These are phyloP conservation scores for Neocucurbitaria cava DNA, from an alignment of 2,329 filamentous ascomycete genomes.

Conservation along the genomic window DNA sequence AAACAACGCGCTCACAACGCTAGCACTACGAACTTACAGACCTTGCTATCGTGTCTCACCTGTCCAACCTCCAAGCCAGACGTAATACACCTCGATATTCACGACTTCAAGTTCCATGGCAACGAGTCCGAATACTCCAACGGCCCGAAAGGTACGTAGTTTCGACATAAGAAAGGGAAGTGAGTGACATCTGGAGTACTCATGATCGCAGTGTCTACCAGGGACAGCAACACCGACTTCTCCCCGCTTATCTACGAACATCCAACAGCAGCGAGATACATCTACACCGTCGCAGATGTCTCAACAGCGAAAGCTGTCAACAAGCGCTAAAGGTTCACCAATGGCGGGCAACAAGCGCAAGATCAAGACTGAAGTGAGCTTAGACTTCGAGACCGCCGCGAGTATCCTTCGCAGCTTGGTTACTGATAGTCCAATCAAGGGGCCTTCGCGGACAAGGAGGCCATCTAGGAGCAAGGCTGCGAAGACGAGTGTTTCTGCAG, in stretches of 20 bases:
- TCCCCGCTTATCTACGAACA: background rate
- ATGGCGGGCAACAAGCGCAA: constrained; percentile 11
- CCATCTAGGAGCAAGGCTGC: background rate
- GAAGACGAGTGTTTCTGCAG: background rate
- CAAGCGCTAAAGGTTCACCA: background rate
- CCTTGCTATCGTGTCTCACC: background rate
- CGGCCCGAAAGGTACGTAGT: constrained; percentile 13
- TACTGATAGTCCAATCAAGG: background rate
- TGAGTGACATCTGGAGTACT: background rate
- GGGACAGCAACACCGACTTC: background rate
- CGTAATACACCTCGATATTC: background rate
- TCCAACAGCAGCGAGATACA: background rate
- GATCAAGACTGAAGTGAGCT: constrained; percentile 11
- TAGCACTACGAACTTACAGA: background rate
- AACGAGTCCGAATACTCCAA: constrained; percentile 5
- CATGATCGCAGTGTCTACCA: background rate
- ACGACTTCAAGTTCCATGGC: background rate
- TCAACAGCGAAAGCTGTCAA: background rate
- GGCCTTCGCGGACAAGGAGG: background rate
- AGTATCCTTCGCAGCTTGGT: no score
- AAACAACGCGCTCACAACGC: background rate
- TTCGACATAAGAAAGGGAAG: background rate
- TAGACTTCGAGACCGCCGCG: no score
- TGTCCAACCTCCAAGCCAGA: background rate
- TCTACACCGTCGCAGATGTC: background rate